These are phyloP conservation scores for Paracoccidioides lutzii DNA, from an alignment of 2,329 filamentous ascomycete species.

Conservation along the genomic window DNA sequence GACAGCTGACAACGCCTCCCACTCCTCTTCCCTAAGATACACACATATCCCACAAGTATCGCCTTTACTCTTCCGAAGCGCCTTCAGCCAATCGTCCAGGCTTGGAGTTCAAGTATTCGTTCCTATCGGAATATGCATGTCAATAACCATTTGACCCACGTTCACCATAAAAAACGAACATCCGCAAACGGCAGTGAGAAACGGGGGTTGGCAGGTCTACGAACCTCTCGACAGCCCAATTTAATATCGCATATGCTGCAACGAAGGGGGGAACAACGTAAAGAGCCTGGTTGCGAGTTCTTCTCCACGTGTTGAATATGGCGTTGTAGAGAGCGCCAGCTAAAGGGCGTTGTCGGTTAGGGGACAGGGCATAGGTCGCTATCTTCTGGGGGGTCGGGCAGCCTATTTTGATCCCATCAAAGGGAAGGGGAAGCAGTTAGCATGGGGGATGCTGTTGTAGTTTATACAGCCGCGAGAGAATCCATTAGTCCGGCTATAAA, in stretches of 20 bases:
- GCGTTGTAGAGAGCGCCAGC: constrained; percentile 66
- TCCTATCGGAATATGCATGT: constrained; percentile 21
- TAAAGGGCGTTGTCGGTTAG: constrained; percentile 81
- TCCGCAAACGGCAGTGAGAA: not conserved
- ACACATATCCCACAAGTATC: constrained; percentile 5
- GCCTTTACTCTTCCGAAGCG: constrained; percentile 20
- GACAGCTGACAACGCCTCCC: constrained; percentile 7
- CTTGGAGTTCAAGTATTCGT: constrained; percentile 41
- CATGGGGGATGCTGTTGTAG: not conserved
- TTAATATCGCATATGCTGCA: constrained; percentile 66
- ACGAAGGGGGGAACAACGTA: constrained; percentile 75
- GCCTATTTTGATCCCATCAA: not conserved
- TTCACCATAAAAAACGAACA: not conserved
- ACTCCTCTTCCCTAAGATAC: not conserved
- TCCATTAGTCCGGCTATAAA: not conserved
- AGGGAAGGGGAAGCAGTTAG: not conserved
- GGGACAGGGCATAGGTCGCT: constrained; percentile 59
- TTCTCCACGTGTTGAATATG: constrained; percentile 90
- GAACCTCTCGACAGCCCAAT: constrained; percentile 86
- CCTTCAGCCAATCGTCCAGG: constrained; percentile 29
- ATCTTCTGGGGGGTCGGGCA: constrained; percentile 40
- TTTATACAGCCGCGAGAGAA: not conserved
- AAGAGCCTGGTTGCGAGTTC: constrained; percentile 73
- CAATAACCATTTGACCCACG: not conserved
- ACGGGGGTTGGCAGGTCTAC: constrained; percentile 20